Conservation (phyloP, 2,329 filamentous ascomycete species). For the Akanthomyces lecanii region DNA sequence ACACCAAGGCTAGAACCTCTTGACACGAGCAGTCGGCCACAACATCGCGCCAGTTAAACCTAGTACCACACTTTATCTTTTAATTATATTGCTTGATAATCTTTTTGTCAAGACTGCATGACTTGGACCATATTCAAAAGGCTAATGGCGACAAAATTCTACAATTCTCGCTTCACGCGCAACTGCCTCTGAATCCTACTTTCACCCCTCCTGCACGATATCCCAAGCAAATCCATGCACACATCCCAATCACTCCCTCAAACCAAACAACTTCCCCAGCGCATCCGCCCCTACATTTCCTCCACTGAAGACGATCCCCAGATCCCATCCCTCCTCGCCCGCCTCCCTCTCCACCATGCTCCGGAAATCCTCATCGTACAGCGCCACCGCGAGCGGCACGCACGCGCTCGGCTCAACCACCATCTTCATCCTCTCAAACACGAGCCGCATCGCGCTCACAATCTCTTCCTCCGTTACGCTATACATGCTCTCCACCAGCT, state of each 20-base stretch:
- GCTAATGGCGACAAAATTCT: too few species aligned
- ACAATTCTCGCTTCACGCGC: too few species aligned
- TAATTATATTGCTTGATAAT: too few species aligned
- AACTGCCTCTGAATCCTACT: too few species aligned
- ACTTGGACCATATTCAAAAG: too few species aligned
- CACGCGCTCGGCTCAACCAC: slow-evolving; percentile 85
- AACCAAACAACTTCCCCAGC: slow-evolving; percentile 47
- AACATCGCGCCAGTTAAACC: too few species aligned
- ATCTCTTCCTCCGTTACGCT: slow-evolving; percentile 81
- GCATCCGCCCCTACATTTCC: slow-evolving; percentile 56
- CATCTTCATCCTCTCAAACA: slow-evolving; percentile 84
- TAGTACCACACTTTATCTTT: too few species aligned
- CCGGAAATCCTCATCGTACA: slow-evolving; percentile 84
- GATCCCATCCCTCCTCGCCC: slow-evolving; percentile 69
- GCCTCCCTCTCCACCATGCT: slow-evolving; percentile 64
- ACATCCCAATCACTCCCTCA: background rate
- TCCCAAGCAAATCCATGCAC: too few species aligned
- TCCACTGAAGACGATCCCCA: slow-evolving; percentile 57
- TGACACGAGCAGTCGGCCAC: too few species aligned
- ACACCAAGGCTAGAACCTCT: too few species aligned
- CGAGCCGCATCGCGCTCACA: slow-evolving; percentile 66
- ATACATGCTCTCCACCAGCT: slow-evolving; percentile 67
- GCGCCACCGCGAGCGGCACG: slow-evolving; percentile 74
- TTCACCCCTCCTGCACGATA: too few species aligned
- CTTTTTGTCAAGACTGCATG: too few species aligned